Percentiles rank a stretch among this genome's conserved stretches.
These are phyloP conservation scores for Lachnellula willkommii DNA, from an alignment of 2,329 filamentous ascomycete species.

Conservation along the genomic window DNA sequence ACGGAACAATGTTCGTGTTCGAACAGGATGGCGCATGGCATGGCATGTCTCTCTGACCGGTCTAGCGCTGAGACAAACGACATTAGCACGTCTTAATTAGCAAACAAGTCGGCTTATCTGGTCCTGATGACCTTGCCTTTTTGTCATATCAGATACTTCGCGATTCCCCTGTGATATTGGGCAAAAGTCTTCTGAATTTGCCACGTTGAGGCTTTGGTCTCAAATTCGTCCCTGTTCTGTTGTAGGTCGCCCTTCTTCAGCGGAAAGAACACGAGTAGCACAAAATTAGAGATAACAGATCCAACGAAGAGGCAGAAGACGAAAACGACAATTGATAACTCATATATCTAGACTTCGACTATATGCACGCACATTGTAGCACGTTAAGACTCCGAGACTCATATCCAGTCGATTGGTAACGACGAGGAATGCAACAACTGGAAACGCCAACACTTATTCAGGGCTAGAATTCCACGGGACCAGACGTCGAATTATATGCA, in stretches of 20 bases:
- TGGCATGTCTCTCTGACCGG: conserved; percentile 51
- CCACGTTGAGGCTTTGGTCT: background rate
- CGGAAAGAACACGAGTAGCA: background rate
- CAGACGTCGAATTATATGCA: conserved; percentile 1
- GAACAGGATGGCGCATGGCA: conserved; percentile 58
- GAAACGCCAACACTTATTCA: background rate
- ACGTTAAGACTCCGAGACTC: background rate
- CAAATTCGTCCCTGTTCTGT: background rate
- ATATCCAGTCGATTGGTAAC: background rate
- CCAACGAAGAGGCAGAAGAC: too few species aligned
- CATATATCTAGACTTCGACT: background rate
- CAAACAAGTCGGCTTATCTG: conserved; percentile 25
- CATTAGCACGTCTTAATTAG: conserved; percentile 26
- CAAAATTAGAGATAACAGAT: too few species aligned
- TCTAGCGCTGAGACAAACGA: conserved; percentile 41
- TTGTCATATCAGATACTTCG: background rate
- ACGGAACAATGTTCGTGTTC: conserved; percentile 61
- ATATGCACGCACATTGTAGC: background rate
- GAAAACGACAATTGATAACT: background rate
- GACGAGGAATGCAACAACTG: background rate
- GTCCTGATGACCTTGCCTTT: conserved; percentile 14
- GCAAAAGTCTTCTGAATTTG: background rate
- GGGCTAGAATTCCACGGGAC: background rate
- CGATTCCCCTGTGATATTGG: conserved; percentile 1
- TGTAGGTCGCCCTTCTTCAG: background rate